Evolutionary conservation across 1,284 basidiomycete species (phyloP).

Genomic region (Ceratobasidium sp.): DNA sequence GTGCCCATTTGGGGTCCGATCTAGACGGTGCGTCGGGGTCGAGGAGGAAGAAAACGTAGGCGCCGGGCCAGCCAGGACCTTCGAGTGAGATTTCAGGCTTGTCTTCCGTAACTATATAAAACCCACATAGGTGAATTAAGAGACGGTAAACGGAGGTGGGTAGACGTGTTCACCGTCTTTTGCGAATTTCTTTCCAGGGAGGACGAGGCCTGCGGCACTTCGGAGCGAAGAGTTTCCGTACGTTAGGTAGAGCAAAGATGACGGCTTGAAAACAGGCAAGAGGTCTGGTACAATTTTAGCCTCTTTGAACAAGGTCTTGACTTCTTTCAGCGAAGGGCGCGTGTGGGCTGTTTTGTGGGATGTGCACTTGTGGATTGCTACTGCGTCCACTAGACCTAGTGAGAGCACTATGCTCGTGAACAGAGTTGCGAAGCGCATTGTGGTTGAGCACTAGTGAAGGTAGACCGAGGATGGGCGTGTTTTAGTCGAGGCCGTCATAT

Average conservation of each 20-base stretch:
- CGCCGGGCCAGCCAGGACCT: conserved; percentile 33
- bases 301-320: conserved; percentile 23
- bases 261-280: conserved; percentile 9
- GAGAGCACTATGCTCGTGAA: too few relatives aligned
- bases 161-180: conserved; percentile 10
- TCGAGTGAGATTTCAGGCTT: conserved; percentile 30
- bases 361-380: conserved; percentile 1
- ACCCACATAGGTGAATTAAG: not conserved
- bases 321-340: conserved; percentile 12
- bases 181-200: conserved; percentile 26
- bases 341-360: not conserved
- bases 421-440: too few relatives aligned
- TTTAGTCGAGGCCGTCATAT: too few relatives aligned
- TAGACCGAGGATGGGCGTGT: too few relatives aligned
- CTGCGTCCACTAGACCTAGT: not conserved
- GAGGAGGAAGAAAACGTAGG: conserved; percentile 40
- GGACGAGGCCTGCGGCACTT: not conserved
- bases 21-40: conserved; percentile 36
- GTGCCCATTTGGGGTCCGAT: conserved; percentile 30
- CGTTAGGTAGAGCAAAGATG: conserved; percentile 21
- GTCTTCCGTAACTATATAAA: conserved; percentile 3
- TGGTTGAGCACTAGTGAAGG: too few relatives aligned
- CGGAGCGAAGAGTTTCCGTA: not conserved
- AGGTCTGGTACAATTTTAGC: conserved; percentile 32
- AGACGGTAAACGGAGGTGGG: not conserved